Evolutionary conservation across 2,329 filamentous ascomycete species (phyloP).

Genomic region (Cordyceps cicadae): DNA sequence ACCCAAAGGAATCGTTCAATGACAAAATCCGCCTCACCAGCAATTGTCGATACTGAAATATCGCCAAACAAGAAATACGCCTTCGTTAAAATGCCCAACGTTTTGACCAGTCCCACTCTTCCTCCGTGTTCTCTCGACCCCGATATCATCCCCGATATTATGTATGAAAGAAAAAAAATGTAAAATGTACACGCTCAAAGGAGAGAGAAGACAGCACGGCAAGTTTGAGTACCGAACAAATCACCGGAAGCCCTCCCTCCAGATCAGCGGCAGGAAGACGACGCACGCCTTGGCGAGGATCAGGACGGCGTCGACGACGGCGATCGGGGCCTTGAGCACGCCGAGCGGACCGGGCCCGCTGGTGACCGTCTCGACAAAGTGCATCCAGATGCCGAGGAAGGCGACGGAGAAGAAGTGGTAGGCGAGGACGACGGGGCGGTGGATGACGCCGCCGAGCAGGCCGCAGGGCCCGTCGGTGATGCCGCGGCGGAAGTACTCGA

Average conservation of each 20-base stretch:
- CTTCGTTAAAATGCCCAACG: conserved; percentile 1
- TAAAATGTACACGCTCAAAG: conserved; percentile 5
- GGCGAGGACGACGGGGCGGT: conserved; percentile 67
- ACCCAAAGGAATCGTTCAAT: not conserved
- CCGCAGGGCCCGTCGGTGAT: conserved; percentile 72
- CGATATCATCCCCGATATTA: not conserved
- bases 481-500: conserved; percentile 77
- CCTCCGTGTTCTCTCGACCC: not conserved
- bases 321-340: conserved; percentile 46
- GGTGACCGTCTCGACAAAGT: conserved; percentile 31
- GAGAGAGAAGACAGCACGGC: not conserved
- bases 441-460: conserved; percentile 73
- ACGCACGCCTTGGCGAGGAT: conserved; percentile 74
- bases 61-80: not conserved
- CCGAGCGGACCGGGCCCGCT: conserved; percentile 21
- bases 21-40: not conserved
- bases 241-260: conserved; percentile 47
- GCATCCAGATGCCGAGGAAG: conserved; percentile 72
- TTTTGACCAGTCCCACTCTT: not conserved
- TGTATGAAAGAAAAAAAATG: not conserved
- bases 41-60: not conserved
- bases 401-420: conserved; percentile 95
- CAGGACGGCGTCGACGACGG: conserved; percentile 55
- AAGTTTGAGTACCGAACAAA: not conserved
- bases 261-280: conserved; percentile 77